phyloP scores from a whole-genome alignment of 805 yeast species.

The Saturnispora besseyi region DNA sequence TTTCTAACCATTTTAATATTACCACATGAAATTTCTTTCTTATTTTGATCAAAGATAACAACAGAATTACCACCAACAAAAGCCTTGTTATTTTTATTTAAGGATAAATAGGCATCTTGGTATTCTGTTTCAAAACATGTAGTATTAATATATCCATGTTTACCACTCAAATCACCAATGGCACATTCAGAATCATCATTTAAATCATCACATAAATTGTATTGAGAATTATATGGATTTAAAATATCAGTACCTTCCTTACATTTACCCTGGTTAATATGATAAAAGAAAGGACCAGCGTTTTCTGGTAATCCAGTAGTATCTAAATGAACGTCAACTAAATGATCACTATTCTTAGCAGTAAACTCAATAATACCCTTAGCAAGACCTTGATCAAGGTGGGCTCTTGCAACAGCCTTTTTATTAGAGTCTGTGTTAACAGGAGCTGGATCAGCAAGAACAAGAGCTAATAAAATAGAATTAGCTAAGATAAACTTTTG shows the following conservation, averaged over 20 bases:
- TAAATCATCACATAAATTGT: constrained; percentile 39
- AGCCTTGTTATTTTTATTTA: constrained; percentile 47
- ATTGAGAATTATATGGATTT: constrained; percentile 53
- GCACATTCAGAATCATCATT: constrained; percentile 50
- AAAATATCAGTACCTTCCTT: constrained; percentile 48
- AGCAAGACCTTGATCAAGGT: constrained; percentile 37
- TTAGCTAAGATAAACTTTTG: background rate
- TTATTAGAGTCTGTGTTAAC: constrained; percentile 39
- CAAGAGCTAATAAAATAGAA: background rate
- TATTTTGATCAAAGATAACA: constrained; percentile 46
- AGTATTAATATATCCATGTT: constrained; percentile 64
- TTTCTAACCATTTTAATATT: constrained; percentile 34
- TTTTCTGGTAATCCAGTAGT: constrained; percentile 57
- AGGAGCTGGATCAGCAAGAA: constrained; percentile 35
- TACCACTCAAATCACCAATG: constrained; percentile 71
- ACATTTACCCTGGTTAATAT: constrained; percentile 53
- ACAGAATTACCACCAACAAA: constrained; percentile 51
- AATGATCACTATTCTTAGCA: constrained; percentile 33
- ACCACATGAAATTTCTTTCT: constrained; percentile 55
- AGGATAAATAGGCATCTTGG: constrained; percentile 56
- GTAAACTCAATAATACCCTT: constrained; percentile 52
- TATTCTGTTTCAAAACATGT: constrained; percentile 60
- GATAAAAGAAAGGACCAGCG: constrained; percentile 64
- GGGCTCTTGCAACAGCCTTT: constrained; percentile 47
- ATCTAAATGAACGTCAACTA: constrained; percentile 60